These are phyloP conservation scores for Aspergillus glaucus DNA, from an alignment of 2,329 filamentous ascomycete genomes.

Conservation along the genomic window DNA sequence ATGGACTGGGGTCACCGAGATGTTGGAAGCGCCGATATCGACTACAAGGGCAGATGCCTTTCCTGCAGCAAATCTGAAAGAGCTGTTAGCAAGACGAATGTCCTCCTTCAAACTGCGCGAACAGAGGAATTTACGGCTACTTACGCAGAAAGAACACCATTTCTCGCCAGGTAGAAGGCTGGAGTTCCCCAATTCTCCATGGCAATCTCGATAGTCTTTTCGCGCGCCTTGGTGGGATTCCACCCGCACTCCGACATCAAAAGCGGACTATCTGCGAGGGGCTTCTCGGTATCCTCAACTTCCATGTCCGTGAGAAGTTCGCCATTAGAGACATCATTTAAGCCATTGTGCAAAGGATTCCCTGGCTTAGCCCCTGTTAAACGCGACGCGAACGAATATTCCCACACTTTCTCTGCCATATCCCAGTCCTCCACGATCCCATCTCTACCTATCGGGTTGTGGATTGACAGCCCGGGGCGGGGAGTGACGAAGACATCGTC, in stretches of 20 bases:
- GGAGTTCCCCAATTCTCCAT: constrained; percentile 97
- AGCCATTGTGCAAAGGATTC: constrained; percentile 66
- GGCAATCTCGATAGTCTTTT: constrained; percentile 90
- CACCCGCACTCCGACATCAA: constrained; percentile 91
- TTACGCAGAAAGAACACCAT: constrained; percentile 75
- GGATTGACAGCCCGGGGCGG: constrained; percentile 68
- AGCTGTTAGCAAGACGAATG: not conserved
- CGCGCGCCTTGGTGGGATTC: constrained; percentile 80
- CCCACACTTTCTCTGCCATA: constrained; percentile 79
- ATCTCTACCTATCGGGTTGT: constrained; percentile 86
- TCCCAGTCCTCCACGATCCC: constrained; percentile 97
- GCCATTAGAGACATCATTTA: constrained; percentile 61
- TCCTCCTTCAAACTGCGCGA: not conserved
- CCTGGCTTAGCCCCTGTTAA: constrained; percentile 70
- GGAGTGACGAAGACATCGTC: constrained; percentile 83
- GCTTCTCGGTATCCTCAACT: constrained; percentile 60
- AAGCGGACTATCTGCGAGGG: constrained; percentile 80
- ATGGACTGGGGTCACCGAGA: constrained; percentile 83
- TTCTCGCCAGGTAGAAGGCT: constrained; percentile 87
- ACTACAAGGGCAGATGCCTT: constrained; percentile 90
- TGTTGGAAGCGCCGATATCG: constrained; percentile 82
- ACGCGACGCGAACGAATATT: constrained; percentile 82
- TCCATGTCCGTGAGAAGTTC: constrained; percentile 58
- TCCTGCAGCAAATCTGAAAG: constrained; percentile 68
- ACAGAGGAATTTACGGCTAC: constrained; percentile 17